These are phyloP conservation scores for Zoysia pacifica DNA, from an alignment of 176 grass and related monocot species.

Conservation along the genomic window DNA sequence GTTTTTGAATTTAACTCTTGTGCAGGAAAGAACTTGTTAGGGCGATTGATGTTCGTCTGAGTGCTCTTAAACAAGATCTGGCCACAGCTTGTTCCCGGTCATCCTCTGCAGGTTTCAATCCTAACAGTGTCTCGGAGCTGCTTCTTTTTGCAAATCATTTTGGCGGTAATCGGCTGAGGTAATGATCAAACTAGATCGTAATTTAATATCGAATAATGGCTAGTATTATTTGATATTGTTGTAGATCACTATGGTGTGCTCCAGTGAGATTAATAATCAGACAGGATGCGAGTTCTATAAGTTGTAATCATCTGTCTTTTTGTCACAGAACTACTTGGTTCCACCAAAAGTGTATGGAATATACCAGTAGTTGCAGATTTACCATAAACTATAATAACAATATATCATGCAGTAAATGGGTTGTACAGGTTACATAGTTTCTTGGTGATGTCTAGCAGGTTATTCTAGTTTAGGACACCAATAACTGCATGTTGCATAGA, in stretches of 20 bases:
- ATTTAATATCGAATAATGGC: neutral
- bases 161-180: conserved; percentile 72
- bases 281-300: neutral
- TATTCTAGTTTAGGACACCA: conserved; percentile 32
- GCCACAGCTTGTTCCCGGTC: conserved; percentile 72
- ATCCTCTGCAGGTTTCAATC: conserved; percentile 80
- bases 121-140: conserved; percentile 67
- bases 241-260: conserved; percentile 2
- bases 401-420: neutral
- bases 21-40: conserved; percentile 84
- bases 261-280: conserved; percentile 11
- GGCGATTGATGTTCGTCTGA: conserved; percentile 90
- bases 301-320: neutral
- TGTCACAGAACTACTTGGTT: conserved; percentile 1
- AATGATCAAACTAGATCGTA: conserved; percentile 39
- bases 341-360: neutral
- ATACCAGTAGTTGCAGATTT: neutral
- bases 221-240: conserved; percentile 25
- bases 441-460: conserved; percentile 5
- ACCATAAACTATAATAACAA: conserved; percentile 5
- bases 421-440: neutral
- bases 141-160: conserved; percentile 86
- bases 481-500: neutral
- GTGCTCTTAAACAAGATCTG: conserved; percentile 85
- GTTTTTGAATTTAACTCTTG: conserved; percentile 2